These are phyloP conservation scores for Parasitella parasitica DNA, from an alignment of 371 early-diverging fungal genomes.

Conservation along the genomic window DNA sequence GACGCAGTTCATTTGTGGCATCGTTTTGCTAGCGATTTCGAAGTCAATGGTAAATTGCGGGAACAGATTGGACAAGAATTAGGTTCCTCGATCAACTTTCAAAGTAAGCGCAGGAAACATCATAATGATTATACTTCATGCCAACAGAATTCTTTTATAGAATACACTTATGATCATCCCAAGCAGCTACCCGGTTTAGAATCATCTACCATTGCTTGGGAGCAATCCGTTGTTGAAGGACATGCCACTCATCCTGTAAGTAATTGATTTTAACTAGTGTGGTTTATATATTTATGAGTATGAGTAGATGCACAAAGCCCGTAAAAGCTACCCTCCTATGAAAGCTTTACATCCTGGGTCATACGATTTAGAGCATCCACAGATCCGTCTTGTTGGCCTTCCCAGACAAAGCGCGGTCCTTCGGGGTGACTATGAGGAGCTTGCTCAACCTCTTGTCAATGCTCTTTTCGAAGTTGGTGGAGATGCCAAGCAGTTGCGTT, in stretches of 20 bases:
- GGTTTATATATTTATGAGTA: not conserved
- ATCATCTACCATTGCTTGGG: slow-evolving; percentile 66
- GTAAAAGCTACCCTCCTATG: slow-evolving; percentile 63
- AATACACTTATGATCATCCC: slow-evolving; percentile 56
- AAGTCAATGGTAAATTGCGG: slow-evolving; percentile 30
- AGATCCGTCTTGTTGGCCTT: slow-evolving; percentile 53
- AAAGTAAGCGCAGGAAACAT: slow-evolving; percentile 31
- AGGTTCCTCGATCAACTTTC: slow-evolving; percentile 41
- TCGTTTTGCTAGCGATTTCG: slow-evolving; percentile 31
- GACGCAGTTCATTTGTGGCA: slow-evolving; percentile 43
- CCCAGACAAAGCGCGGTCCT: slow-evolving; percentile 48
- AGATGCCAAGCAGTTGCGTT: slow-evolving; percentile 6
- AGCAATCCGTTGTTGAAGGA: slow-evolving; percentile 72
- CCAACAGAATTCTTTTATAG: slow-evolving; percentile 6
- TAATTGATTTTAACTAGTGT: slow-evolving; percentile 1
- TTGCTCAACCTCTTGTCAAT: slow-evolving; percentile 32
- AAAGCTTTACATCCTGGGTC: slow-evolving; percentile 45
- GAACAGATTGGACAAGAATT: slow-evolving; percentile 43
- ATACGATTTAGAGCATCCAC: slow-evolving; percentile 45
- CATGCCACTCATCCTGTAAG: slow-evolving; percentile 79
- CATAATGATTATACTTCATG: not conserved
- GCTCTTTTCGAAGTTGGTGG: slow-evolving; percentile 25
- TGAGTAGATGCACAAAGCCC: slow-evolving; percentile 65
- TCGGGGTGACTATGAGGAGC: slow-evolving; percentile 54
- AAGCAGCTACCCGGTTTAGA: slow-evolving; percentile 47